phyloP scores from a whole-genome alignment of 331 rosid species.

The Cydonia oblonga region DNA sequence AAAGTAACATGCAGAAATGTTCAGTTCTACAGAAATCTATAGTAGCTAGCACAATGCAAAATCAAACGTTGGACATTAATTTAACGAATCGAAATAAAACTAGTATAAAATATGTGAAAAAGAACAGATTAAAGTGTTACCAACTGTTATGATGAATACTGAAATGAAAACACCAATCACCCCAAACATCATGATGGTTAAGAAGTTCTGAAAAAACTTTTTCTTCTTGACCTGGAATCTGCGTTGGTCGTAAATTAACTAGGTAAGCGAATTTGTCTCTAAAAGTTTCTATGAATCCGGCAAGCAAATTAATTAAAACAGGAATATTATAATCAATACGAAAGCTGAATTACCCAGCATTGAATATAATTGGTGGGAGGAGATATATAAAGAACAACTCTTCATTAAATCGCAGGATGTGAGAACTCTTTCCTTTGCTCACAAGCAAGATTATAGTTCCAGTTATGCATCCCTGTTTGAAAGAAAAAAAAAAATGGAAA shows the following conservation, averaged over 20 bases:
- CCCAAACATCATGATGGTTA: slow-evolving; percentile 81
- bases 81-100: too few relatives aligned
- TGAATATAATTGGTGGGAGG: slow-evolving; percentile 91
- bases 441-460: slow-evolving; percentile 45
- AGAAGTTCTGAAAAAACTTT: slow-evolving; percentile 72
- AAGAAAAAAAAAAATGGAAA: neutral
- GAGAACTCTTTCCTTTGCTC: slow-evolving; percentile 74
- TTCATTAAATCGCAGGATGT: slow-evolving; percentile 57
- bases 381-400: slow-evolving; percentile 89
- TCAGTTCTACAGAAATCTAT: too few relatives aligned
- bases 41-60: too few relatives aligned
- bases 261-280: neutral
- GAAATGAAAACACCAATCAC: slow-evolving; percentile 81
- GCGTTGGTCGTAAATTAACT: neutral
- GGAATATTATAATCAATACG: neutral
- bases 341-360: slow-evolving; percentile 62
- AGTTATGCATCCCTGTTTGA: slow-evolving; percentile 48
- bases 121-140: slow-evolving; percentile 17
- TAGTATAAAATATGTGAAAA: neutral
- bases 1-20: slow-evolving; percentile 18
- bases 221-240: slow-evolving; percentile 98
- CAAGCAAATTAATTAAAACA: neutral
- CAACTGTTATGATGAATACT: slow-evolving; percentile 36
- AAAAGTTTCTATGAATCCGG: neutral
- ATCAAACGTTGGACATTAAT: too few relatives aligned